A percentile compares a stretch with the other conserved stretches of the same genome.
phyloP scores from a whole-genome alignment of 2,329 filamentous ascomycete species.

The Amauroascus niger region DNA sequence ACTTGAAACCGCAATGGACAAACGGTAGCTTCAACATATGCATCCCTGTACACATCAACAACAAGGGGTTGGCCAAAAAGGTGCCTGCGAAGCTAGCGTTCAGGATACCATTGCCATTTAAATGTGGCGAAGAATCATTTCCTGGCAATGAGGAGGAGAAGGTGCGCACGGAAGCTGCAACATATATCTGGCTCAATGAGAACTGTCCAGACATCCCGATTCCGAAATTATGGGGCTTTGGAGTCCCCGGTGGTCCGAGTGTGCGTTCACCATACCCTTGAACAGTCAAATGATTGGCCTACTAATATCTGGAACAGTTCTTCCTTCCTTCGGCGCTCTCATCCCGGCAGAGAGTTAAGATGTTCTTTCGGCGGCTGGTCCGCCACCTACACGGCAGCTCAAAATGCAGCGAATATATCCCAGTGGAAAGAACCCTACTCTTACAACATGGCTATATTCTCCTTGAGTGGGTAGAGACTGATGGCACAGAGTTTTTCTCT shows the following conservation, averaged over 20 bases:
- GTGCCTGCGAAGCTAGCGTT: slow-evolving; percentile 9
- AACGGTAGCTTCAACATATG: slow-evolving; percentile 16
- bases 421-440: slow-evolving; percentile 4
- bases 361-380: slow-evolving; percentile 1
- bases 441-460: slow-evolving; percentile 13
- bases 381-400: background rate
- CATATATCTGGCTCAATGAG: slow-evolving; percentile 19
- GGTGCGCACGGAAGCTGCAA: slow-evolving; percentile 19
- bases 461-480: slow-evolving; percentile 10
- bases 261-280: slow-evolving; percentile 7
- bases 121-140: slow-evolving; percentile 16
- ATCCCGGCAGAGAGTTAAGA: slow-evolving; percentile 6
- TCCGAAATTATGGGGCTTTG: slow-evolving; percentile 18
- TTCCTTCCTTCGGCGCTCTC: slow-evolving; percentile 4
- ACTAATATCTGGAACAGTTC: slow-evolving; percentile 4
- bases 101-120: slow-evolving; percentile 15
- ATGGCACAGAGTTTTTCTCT: slow-evolving; percentile 17
- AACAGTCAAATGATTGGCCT: background rate
- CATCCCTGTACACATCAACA: slow-evolving; percentile 14
- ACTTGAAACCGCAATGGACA: slow-evolving; percentile 3
- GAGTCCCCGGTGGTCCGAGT: slow-evolving; percentile 18
- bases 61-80: background rate
- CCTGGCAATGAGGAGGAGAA: slow-evolving; percentile 20
- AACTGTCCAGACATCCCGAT: slow-evolving; percentile 18
- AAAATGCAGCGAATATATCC: slow-evolving; percentile 8